Conservation (phyloP, 495 filamentous ascomycete species). For the Trichocladium uniseriatum region DNA sequence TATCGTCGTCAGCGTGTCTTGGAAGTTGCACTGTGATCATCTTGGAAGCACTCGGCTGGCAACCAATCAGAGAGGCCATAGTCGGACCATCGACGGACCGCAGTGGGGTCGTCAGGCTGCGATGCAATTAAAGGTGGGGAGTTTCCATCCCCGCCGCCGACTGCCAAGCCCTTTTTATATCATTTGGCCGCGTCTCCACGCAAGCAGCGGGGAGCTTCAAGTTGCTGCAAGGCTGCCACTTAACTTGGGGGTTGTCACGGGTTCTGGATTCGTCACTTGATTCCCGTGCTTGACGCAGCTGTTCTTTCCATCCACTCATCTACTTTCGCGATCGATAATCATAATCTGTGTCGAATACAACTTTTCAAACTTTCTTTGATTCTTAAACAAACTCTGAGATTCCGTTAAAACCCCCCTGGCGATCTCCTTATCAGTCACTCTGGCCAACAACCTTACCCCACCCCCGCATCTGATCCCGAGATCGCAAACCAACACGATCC, state of each 20-base stretch:
- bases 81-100: not conserved
- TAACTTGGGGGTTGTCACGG: not conserved
- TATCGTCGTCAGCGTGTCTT: constrained; percentile 20
- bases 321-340: not conserved
- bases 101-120: not conserved
- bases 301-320: not conserved
- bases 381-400: too few species aligned
- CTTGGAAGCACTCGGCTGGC: not conserved
- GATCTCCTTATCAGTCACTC: not conserved
- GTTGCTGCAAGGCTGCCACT: constrained; percentile 2
- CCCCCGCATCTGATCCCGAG: not conserved
- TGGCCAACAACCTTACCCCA: not conserved
- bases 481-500: not conserved
- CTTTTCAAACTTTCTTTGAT: too few species aligned
- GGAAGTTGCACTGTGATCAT: constrained; percentile 8
- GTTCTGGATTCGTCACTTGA: constrained; percentile 5
- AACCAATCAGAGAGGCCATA: constrained; percentile 4
- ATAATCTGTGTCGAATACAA: too few species aligned
- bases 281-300: not conserved
- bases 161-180: not conserved
- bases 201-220: not conserved
- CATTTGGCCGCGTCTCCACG: not conserved
- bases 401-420: not conserved
- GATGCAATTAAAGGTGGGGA: not conserved
- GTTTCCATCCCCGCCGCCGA: not conserved